Evolutionary conservation across 306 rosid species (phyloP).

Genomic region (Begonia masoniana): DNA sequence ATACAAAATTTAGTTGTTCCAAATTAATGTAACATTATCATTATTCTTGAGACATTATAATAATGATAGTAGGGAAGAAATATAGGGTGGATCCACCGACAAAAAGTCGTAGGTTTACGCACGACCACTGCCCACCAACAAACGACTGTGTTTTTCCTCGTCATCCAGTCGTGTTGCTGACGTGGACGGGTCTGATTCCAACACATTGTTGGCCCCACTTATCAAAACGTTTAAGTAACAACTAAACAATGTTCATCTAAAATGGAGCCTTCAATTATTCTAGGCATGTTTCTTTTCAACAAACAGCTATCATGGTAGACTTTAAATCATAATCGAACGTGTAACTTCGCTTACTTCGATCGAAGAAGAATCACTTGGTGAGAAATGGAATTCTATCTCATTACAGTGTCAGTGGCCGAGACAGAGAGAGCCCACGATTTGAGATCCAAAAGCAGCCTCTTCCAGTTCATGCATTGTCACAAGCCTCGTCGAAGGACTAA

Average conservation of each 20-base stretch:
- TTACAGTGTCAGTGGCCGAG: background rate
- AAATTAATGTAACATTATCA: too few species aligned
- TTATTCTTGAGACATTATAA: too few species aligned
- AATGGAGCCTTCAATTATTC: too few species aligned
- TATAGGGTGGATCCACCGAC: background rate
- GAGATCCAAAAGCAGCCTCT: conserved; percentile 21
- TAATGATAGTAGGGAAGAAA: background rate
- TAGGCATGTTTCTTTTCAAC: too few species aligned
- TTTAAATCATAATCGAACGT: too few species aligned
- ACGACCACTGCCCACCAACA: background rate
- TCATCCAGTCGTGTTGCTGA: background rate
- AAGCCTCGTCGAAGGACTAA: conserved; percentile 44
- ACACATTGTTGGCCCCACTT: conserved; percentile 2
- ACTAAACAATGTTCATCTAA: too few species aligned
- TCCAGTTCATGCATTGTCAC: conserved; percentile 47
- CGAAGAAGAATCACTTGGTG: too few species aligned
- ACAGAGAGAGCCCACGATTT: background rate
- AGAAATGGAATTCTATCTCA: too few species aligned
- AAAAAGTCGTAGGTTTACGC: background rate
- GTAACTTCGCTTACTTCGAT: too few species aligned
- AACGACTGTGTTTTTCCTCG: background rate
- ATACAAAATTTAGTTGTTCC: too few species aligned
- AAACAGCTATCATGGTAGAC: too few species aligned
- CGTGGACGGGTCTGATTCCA: conserved; percentile 9
- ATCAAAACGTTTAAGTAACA: too few species aligned